Percentiles rank a stretch among this genome's conserved stretches.
Evolutionary conservation across 345 rosid species (phyloP).

Genomic region (Citrus australasica): DNA sequence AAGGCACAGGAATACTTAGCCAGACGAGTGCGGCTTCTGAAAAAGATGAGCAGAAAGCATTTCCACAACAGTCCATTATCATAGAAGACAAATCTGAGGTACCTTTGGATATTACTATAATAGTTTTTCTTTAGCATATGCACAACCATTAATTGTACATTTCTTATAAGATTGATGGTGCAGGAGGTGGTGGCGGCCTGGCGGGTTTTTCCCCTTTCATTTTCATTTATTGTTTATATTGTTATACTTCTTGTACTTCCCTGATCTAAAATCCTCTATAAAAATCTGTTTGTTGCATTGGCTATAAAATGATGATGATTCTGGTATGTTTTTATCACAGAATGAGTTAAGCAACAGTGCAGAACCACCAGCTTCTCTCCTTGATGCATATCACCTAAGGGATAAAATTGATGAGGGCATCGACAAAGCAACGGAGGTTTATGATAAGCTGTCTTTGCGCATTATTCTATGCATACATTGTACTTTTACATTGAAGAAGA

Average conservation of each 20-base stretch:
- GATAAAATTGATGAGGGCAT: slow-evolving; percentile 38
- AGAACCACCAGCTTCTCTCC: slow-evolving; percentile 52
- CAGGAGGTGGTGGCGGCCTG: not conserved
- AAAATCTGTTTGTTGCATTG: not conserved
- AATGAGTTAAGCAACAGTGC: slow-evolving; percentile 26
- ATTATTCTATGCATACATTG: slow-evolving; percentile 3
- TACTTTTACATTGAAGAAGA: slow-evolving; percentile 4
- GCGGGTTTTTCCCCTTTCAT: not conserved
- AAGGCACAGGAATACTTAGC: slow-evolving; percentile 15
- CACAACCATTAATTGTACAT: too few species aligned
- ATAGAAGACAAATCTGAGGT: slow-evolving; percentile 39
- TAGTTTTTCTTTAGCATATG: not conserved
- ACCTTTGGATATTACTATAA: not conserved
- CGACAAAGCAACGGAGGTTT: slow-evolving; percentile 45
- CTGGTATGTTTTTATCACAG: slow-evolving; percentile 28
- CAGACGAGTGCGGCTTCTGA: slow-evolving; percentile 24
- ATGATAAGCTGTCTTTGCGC: slow-evolving; percentile 7
- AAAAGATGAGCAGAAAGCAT: slow-evolving; percentile 21
- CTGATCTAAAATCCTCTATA: not conserved
- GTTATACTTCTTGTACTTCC: not conserved
- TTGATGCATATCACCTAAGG: slow-evolving; percentile 65
- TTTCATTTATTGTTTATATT: not conserved
- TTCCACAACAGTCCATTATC: slow-evolving; percentile 12
- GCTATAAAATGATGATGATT: not conserved
- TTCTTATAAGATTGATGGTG: not conserved